Evolutionary conservation across 192 early-diverging fungal species (phyloP).

Genomic region (Entomortierella lignicola): DNA sequence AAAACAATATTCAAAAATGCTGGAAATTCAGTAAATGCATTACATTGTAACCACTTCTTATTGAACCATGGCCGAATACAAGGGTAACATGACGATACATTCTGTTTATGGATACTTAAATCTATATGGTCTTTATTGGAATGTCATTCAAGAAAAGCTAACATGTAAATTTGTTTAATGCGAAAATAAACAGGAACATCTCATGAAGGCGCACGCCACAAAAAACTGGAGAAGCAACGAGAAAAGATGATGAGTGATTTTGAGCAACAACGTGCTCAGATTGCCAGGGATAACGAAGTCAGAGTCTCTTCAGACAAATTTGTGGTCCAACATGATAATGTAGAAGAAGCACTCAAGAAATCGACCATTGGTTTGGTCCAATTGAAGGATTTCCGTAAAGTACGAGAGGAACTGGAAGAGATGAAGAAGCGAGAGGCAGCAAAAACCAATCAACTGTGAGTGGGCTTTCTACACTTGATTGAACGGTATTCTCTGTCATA

Average conservation of each 20-base stretch:
- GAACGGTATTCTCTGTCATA: no score
- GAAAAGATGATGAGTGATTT: constrained; percentile 76
- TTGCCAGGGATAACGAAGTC: constrained; percentile 78
- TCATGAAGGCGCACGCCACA: constrained; percentile 67
- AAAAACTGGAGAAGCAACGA: constrained; percentile 76
- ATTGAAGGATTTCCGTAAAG: constrained; percentile 90
- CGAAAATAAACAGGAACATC: constrained; percentile 39
- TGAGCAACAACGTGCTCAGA: constrained; percentile 78
- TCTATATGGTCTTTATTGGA: no score
- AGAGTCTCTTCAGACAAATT: constrained; percentile 80
- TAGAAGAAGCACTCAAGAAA: constrained; percentile 88
- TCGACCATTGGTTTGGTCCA: constrained; percentile 91
- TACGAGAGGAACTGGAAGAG: constrained; percentile 84
- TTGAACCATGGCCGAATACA: constrained; percentile 54
- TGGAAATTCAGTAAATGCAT: no score
- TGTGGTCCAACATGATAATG: constrained; percentile 76
- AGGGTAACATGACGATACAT: constrained; percentile 37
- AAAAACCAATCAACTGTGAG: constrained; percentile 60
- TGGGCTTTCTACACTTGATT: no score
- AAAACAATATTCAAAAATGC: no score
- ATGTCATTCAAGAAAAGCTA: neutral
- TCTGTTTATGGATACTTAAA: neutral
- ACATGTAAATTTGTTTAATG: no score
- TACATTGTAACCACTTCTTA: no score
- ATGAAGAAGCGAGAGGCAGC: constrained; percentile 80